phyloP scores from a whole-genome alignment of 2,329 filamentous ascomycete genomes.

The Exophiala spinifera region DNA sequence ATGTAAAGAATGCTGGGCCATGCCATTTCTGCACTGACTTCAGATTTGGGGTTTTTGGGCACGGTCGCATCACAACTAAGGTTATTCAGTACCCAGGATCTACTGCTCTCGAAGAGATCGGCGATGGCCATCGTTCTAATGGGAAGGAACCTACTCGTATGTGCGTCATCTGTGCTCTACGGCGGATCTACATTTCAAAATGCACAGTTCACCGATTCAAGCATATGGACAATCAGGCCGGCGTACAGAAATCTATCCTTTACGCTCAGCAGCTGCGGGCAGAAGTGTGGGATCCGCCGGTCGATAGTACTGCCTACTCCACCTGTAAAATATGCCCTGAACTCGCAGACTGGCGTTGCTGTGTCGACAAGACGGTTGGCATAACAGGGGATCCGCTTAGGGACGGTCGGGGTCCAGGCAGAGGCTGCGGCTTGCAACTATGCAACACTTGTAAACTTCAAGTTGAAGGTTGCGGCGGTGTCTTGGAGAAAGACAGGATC shows the following conservation, averaged over 20 bases:
- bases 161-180: constrained; percentile 26
- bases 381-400: constrained; percentile 5
- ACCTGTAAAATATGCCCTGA: constrained; percentile 23
- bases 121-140: constrained; percentile 16
- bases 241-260: too few species aligned
- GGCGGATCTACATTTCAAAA: constrained; percentile 24
- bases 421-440: constrained; percentile 24
- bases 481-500: constrained; percentile 3
- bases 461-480: constrained; percentile 3
- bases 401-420: background rate
- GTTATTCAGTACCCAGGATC: constrained; percentile 15
- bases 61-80: constrained; percentile 12
- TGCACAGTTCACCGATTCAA: constrained; percentile 18
- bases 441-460: constrained; percentile 15
- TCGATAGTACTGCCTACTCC: constrained; percentile 5
- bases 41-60: constrained; percentile 26
- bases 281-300: background rate
- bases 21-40: constrained; percentile 28
- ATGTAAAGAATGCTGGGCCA: constrained; percentile 2
- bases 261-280: constrained; percentile 15
- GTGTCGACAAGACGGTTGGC: constrained; percentile 17
- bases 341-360: constrained; percentile 24
- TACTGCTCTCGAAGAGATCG: constrained; percentile 17
- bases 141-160: constrained; percentile 25
- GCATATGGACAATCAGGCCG: background rate